phyloP scores from a whole-genome alignment of 2,329 filamentous ascomycete genomes.

The Elsinoe australis region DNA sequence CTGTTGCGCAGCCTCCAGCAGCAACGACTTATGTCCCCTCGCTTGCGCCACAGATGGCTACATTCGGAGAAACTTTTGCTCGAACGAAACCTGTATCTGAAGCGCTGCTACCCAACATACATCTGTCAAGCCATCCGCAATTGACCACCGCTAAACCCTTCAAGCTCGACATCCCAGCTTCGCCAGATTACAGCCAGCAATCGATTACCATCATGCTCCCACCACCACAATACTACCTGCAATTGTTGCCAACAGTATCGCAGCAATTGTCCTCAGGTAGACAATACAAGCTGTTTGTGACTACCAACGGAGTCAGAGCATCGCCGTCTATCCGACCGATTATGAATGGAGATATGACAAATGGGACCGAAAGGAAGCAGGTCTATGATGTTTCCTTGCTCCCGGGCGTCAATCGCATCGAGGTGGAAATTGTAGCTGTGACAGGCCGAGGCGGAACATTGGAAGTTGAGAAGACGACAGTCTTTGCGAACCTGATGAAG shows the following conservation, averaged over 20 bases:
- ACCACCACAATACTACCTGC: constrained; percentile 59
- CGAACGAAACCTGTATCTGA: constrained; percentile 39
- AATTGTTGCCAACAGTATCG: constrained; percentile 60
- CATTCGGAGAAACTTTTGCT: constrained; percentile 26
- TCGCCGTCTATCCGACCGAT: constrained; percentile 45
- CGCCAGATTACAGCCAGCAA: constrained; percentile 59
- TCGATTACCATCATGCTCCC: constrained; percentile 65
- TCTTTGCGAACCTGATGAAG: constrained; percentile 64
- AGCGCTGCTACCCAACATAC: constrained; percentile 60
- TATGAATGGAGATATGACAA: constrained; percentile 25
- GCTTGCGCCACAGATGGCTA: constrained; percentile 19
- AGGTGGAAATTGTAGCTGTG: constrained; percentile 68
- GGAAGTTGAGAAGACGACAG: constrained; percentile 70
- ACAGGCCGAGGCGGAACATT: constrained; percentile 42
- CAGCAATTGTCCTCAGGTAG: constrained; percentile 46
- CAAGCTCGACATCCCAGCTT: constrained; percentile 57
- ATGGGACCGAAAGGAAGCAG: constrained; percentile 44
- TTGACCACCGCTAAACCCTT: constrained; percentile 54
- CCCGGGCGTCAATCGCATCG: constrained; percentile 67
- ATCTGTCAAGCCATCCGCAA: constrained; percentile 59
- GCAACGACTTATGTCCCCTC: constrained; percentile 32
- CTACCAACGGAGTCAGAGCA: constrained; percentile 57
- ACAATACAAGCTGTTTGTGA: constrained; percentile 69
- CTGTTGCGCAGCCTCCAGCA: constrained; percentile 27
- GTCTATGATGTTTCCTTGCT: constrained; percentile 67